Base-by-base conservation (phyloP, 2,329 filamentous ascomycete species). In the Fusarium subglutinans region DNA sequence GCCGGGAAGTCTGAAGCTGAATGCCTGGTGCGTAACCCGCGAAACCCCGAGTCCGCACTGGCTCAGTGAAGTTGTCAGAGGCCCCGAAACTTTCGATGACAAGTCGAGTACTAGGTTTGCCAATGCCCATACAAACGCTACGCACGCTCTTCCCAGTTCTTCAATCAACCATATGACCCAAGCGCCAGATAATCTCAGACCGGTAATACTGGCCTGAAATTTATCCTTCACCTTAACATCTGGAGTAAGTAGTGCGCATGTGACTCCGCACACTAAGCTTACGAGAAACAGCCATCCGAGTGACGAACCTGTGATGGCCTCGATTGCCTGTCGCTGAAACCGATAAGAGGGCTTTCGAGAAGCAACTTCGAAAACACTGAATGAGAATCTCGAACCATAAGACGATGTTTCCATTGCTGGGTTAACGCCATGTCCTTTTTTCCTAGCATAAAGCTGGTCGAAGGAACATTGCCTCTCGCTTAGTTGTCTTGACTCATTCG, bases 11-110 rank as follows among this genome's bases (percentile, higher is more conserved):
- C 22, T 24, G n/a, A 44, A 24, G n/a, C 15, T 17, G 41, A 44
- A 18, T 17, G 5, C 1, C 9, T 24, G n/a, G 1, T 6, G 41
- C 6, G 3, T 24, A 1, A 3, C 10, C 41, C 41, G 8, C n/a
- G n/a, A 18, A 12, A 24, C 3, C n/a, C n/a, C 12, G n/a, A 2
- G 41, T 18, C 6, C 3, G 1, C 15, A 24, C 10, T 44, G n/a
- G 15, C 5, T 15, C 9, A 11, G 2, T 44, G 15, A 24, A 3
- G 2, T 18, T 44, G 8, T 44, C n/a, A 44, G 2, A 18, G 5
- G 14, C 12, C 3, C n/a, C 1, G 6, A 15, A 24, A 24, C 6
- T 4, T 7, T 24, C n/a, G 6, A 44, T 15, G 24, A 4, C n/a
- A 18, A 24, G 2, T 12, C n/a, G 6, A 11, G 10, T 0, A 12